phyloP scores from a whole-genome alignment of 1,139 yeast species.

The Meyerozyma carpophila region DNA sequence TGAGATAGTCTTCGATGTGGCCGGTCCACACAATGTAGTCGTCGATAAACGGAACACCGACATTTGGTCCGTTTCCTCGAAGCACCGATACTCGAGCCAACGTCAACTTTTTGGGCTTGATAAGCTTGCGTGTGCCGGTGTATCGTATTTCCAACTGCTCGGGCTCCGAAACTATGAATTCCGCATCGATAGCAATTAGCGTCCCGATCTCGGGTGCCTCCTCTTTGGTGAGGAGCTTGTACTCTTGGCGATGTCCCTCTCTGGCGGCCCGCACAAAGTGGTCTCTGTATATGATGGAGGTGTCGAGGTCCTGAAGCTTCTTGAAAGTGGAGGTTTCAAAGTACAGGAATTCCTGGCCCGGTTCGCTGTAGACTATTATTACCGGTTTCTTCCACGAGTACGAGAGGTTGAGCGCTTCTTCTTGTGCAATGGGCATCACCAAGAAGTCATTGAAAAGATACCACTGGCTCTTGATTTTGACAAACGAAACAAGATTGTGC shows the following conservation, averaged over 20 bases:
- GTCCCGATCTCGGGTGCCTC: slow-evolving; percentile 76
- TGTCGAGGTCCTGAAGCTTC: slow-evolving; percentile 39
- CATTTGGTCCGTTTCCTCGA: slow-evolving; percentile 62
- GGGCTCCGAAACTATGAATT: slow-evolving; percentile 78
- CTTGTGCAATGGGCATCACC: slow-evolving; percentile 73
- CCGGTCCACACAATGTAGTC: slow-evolving; percentile 80
- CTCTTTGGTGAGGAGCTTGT: slow-evolving; percentile 54
- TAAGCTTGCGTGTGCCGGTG: slow-evolving; percentile 61
- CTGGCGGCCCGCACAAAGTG: slow-evolving; percentile 71
- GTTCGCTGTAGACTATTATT: slow-evolving; percentile 52
- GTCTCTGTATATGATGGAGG: slow-evolving; percentile 65
- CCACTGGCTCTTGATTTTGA: slow-evolving; percentile 62
- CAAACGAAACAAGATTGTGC: slow-evolving; percentile 56
- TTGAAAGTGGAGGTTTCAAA: slow-evolving; percentile 17
- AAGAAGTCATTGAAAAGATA: slow-evolving; percentile 85
- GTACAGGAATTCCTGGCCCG: slow-evolving; percentile 17
- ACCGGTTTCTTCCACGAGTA: slow-evolving; percentile 83
- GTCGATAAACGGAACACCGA: slow-evolving; percentile 83
- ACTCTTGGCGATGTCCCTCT: slow-evolving; percentile 55
- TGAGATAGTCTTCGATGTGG: slow-evolving; percentile 76
- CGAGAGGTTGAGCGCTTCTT: slow-evolving; percentile 63
- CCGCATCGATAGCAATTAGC: slow-evolving; percentile 92
- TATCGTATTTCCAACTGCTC: slow-evolving; percentile 72
- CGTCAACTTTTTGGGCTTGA: slow-evolving; percentile 72
- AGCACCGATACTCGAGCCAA: slow-evolving; percentile 88